A percentile compares a stretch with the other conserved stretches of the same genome.
These are phyloP conservation scores for Jatropha podagrica DNA, from an alignment of 441 rosid genomes.

Conservation along the genomic window DNA sequence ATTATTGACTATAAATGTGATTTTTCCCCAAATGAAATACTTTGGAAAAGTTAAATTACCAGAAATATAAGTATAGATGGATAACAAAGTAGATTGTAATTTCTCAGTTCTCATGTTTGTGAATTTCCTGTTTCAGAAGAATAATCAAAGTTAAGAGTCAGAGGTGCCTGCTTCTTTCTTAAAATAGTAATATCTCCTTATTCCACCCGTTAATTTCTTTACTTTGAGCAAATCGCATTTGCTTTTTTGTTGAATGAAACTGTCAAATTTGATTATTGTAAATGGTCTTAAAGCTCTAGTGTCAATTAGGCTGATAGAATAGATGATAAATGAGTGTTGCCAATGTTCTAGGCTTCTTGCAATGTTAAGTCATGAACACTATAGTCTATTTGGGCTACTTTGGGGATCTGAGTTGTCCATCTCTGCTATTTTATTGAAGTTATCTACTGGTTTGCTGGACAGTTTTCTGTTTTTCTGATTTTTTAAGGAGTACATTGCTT, in stretches of 20 bases:
- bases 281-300: neutral
- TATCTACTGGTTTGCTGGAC: neutral
- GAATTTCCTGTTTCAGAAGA: slow-evolving; percentile 10
- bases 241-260: neutral
- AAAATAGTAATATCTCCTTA: neutral
- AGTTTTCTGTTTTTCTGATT: slow-evolving; percentile 5
- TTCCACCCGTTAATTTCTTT: slow-evolving; percentile 6
- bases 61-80: neutral
- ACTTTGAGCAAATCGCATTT: neutral
- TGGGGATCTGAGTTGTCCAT: neutral
- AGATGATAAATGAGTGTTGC: neutral
- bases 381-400: neutral
- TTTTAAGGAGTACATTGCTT: neutral
- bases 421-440: neutral
- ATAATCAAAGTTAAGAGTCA: neutral
- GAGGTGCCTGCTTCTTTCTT: neutral
- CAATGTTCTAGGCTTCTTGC: neutral
- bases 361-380: neutral
- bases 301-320: neutral
- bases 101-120: too few relatives aligned
- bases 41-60: neutral
- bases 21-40: neutral
- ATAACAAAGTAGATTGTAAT: neutral
- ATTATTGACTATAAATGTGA: neutral
- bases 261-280: slow-evolving; percentile 1